A percentile compares a stretch with the other conserved stretches of the same genome.
Evolutionary conservation across 1,284 basidiomycete species (phyloP).

Genomic region (Vanrija sp.): DNA sequence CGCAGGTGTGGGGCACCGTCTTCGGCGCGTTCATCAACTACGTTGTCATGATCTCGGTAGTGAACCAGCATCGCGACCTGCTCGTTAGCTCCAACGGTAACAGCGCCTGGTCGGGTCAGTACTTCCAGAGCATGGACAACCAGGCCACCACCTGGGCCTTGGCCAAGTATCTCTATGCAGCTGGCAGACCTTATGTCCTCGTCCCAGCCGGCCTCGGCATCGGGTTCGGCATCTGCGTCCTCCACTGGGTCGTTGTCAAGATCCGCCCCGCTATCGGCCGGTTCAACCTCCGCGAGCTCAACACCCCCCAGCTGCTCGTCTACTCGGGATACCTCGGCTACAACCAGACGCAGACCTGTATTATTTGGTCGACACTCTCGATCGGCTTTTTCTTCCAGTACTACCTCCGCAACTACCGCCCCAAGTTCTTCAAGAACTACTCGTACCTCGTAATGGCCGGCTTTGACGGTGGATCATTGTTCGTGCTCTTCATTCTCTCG

Average conservation of each 20-base stretch:
- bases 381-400: slow-evolving; percentile 27
- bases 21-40: slow-evolving; percentile 33
- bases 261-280: slow-evolving; percentile 5
- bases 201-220: slow-evolving; percentile 18
- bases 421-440: slow-evolving; percentile 21
- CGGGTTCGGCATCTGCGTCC: slow-evolving; percentile 13
- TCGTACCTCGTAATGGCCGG: slow-evolving; percentile 30
- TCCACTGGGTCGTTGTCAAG: slow-evolving; percentile 11
- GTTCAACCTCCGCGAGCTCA: slow-evolving; percentile 11
- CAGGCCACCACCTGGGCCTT: slow-evolving; percentile 23
- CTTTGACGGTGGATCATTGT: slow-evolving; percentile 46
- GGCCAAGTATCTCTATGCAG: slow-evolving; percentile 15
- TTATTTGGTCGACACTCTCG: slow-evolving; percentile 18
- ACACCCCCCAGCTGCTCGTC: slow-evolving; percentile 17
- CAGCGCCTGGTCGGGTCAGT: slow-evolving; percentile 14
- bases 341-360: slow-evolving; percentile 21
- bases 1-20: slow-evolving; percentile 27
- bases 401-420: slow-evolving; percentile 19
- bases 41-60: slow-evolving; percentile 26
- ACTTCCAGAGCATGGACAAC: slow-evolving; percentile 16
- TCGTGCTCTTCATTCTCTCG: slow-evolving; percentile 50
- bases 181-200: slow-evolving; percentile 7
- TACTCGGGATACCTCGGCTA: slow-evolving; percentile 15
- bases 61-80: slow-evolving; percentile 24
- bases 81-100: slow-evolving; percentile 18